Percentiles rank a stretch among this genome's conserved stretches.
Conservation (phyloP, 495 filamentous ascomycete species). For the Annulohypoxylon nitens region DNA sequence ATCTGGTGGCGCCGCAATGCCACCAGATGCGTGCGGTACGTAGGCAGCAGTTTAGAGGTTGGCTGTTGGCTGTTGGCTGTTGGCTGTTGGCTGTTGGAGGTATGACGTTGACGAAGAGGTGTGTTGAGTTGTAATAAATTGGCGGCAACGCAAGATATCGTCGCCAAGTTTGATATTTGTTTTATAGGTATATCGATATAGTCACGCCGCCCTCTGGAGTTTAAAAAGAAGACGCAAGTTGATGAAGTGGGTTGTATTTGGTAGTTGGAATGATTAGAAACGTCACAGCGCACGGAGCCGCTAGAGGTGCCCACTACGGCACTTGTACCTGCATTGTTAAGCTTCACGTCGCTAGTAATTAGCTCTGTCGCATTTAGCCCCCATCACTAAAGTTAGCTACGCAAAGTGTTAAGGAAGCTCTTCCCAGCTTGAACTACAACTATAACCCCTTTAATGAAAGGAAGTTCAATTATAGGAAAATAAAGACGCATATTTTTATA, state of each 20-base stretch:
- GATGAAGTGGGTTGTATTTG: constrained; percentile 5
- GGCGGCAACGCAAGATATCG: not conserved
- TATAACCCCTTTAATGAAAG: too few relatives aligned
- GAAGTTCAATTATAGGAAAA: too few relatives aligned
- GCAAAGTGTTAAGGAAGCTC: too few relatives aligned
- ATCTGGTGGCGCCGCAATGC: constrained; percentile 26
- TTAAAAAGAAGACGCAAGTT: not conserved
- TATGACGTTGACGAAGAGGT: not conserved
- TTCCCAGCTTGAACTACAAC: too few relatives aligned
- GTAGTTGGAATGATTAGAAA: not conserved
- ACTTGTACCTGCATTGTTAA: not conserved
- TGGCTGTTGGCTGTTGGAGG: not conserved
- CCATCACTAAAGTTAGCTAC: not conserved
- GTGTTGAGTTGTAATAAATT: not conserved
- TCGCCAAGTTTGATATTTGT: not conserved
- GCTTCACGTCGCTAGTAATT: not conserved
- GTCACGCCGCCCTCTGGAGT: not conserved
- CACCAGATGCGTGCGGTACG: constrained; percentile 7
- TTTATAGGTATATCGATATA: not conserved
- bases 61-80: not conserved
- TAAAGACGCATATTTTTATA: too few relatives aligned
- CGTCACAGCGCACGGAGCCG: not conserved
- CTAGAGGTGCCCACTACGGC: not conserved
- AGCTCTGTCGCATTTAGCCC: not conserved
- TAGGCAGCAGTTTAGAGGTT: not conserved